These are phyloP conservation scores for Lasiodiplodia sp. DNA, from an alignment of 2,329 filamentous ascomycete genomes.

Conservation along the genomic window DNA sequence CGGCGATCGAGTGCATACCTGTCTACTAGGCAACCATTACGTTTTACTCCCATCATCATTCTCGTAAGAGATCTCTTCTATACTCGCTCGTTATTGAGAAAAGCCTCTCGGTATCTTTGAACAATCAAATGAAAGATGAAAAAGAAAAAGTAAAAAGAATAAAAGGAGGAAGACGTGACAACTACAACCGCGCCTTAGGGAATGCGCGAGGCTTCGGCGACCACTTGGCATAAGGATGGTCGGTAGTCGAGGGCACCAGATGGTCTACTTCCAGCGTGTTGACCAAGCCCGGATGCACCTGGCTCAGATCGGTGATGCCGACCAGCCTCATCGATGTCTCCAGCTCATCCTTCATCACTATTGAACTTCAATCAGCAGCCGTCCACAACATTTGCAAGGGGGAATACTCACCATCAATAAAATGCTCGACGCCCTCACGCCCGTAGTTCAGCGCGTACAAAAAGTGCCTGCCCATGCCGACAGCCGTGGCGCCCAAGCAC, in stretches of 20 bases:
- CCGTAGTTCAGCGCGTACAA: conserved; percentile 50
- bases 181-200: conserved; percentile 25
- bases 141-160: neutral
- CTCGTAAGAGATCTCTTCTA: neutral
- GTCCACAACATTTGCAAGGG: neutral
- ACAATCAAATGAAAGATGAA: neutral
- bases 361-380: neutral
- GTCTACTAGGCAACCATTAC: neutral
- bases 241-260: conserved; percentile 32
- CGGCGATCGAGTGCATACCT: too few species aligned
- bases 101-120: neutral
- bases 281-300: conserved; percentile 67
- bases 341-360: conserved; percentile 63
- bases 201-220: conserved; percentile 15
- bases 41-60: neutral
- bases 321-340: conserved; percentile 72
- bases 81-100: neutral
- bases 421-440: conserved; percentile 44
- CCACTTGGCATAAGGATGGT: conserved; percentile 30
- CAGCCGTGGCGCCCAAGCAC: conserved; percentile 49
- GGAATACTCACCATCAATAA: conserved; percentile 44
- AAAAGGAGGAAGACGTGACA: neutral
- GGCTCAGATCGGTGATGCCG: conserved; percentile 66
- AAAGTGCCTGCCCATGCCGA: conserved; percentile 48
- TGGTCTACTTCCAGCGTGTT: conserved; percentile 52